These are phyloP conservation scores for Nothophaeocryptopus gaeumannii DNA, from an alignment of 2,329 filamentous ascomycete genomes.

Conservation along the genomic window DNA sequence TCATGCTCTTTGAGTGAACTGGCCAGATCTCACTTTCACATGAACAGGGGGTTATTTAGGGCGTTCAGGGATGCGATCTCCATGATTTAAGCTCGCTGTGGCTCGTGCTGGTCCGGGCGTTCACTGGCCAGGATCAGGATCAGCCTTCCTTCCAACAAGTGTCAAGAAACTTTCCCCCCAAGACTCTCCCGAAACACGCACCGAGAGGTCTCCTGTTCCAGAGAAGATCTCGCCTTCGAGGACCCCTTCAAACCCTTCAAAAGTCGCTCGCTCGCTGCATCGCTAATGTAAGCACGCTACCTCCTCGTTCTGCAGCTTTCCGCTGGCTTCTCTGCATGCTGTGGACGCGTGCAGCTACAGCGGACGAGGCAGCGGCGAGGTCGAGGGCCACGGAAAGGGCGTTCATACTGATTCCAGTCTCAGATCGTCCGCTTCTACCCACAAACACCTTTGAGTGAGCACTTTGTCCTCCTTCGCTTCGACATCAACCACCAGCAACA, in stretches of 20 bases:
- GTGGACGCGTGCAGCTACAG: too few relatives aligned
- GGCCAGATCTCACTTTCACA: neutral
- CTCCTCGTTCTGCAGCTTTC: neutral
- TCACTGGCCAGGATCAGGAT: too few relatives aligned
- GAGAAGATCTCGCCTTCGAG: neutral
- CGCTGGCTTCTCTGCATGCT: conserved; percentile 1
- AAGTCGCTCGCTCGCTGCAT: conserved; percentile 3
- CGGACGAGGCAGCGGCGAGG: neutral
- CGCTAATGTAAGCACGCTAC: conserved; percentile 2
- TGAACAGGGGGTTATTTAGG: neutral
- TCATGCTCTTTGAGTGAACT: neutral
- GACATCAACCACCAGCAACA: conserved; percentile 16
- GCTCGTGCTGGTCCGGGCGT: too few relatives aligned
- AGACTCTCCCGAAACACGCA: too few relatives aligned
- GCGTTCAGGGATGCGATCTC: too few relatives aligned
- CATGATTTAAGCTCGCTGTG: too few relatives aligned
- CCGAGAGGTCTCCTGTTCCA: neutral
- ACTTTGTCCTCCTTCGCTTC: neutral
- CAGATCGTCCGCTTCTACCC: too few relatives aligned
- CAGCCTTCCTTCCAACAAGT: too few relatives aligned
- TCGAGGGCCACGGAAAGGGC: neutral
- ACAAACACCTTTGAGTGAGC: too few relatives aligned
- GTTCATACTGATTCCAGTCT: neutral
- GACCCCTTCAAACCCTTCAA: neutral
- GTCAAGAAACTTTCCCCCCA: too few relatives aligned